A percentile compares a stretch with the other conserved stretches of the same genome.
phyloP scores from a whole-genome alignment of 805 yeast species.

The Wickerhamomyces bovis region DNA sequence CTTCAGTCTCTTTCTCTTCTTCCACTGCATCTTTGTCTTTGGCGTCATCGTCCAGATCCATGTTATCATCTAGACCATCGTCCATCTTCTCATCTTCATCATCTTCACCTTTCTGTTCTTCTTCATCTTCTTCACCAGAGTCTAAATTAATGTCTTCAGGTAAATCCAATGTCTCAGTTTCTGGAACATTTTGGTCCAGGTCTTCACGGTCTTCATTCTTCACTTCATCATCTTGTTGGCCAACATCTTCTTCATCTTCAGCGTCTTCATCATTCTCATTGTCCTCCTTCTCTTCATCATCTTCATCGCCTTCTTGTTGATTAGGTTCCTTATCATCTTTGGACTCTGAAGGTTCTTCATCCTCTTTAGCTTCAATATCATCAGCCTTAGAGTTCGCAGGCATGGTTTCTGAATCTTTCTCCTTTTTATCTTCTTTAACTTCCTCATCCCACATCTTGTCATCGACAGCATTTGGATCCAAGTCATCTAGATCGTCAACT shows the following conservation, averaged over 20 bases:
- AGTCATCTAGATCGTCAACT: constrained; percentile 79
- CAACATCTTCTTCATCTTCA: constrained; percentile 66
- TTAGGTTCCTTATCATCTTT: constrained; percentile 29
- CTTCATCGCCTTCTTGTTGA: constrained; percentile 30
- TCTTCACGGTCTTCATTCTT: constrained; percentile 63
- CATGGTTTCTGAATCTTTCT: constrained; percentile 71
- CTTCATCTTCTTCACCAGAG: constrained; percentile 59
- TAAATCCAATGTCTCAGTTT: constrained; percentile 78
- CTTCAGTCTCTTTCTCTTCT: constrained; percentile 25
- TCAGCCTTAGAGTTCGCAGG: constrained; percentile 51
- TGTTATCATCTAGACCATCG: constrained; percentile 30
- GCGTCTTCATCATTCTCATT: constrained; percentile 48
- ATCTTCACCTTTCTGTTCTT: constrained; percentile 34
- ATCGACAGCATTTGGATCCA: constrained; percentile 92
- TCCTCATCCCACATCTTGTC: constrained; percentile 99
- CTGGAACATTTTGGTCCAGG: constrained; percentile 70
- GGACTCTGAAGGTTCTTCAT: constrained; percentile 29
- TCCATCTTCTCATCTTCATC: constrained; percentile 29
- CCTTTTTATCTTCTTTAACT: constrained; percentile 67
- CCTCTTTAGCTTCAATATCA: constrained; percentile 35
- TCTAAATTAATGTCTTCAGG: constrained; percentile 92
- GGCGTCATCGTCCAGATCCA: constrained; percentile 44
- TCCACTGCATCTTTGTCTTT: constrained; percentile 27
- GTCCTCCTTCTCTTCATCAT: constrained; percentile 32
- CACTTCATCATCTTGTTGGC: constrained; percentile 77